Conservation (phyloP, 768 basidiomycete species). For the Pulveroboletus sp. region DNA sequence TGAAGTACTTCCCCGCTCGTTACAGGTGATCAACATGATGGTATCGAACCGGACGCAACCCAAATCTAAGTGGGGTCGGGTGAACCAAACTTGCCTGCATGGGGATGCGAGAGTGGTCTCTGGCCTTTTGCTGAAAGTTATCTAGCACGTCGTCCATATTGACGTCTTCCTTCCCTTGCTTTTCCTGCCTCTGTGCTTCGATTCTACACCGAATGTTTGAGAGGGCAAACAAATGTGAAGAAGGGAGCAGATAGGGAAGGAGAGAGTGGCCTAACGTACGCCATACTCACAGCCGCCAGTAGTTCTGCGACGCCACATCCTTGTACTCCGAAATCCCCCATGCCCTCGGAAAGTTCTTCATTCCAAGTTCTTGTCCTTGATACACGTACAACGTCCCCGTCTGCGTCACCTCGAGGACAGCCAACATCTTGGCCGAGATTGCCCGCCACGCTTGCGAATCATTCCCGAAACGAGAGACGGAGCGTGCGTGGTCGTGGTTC, state of each 20-base stretch:
- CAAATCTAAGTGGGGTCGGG: not conserved
- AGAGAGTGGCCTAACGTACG: not conserved
- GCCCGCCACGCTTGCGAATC: slow-evolving; percentile 55
- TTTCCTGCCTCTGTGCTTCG: slow-evolving; percentile 34
- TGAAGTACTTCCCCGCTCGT: not conserved
- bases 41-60: too few relatives aligned
- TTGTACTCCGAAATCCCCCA: slow-evolving; percentile 76
- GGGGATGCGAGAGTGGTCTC: slow-evolving; percentile 69
- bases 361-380: slow-evolving; percentile 71
- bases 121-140: slow-evolving; percentile 54
- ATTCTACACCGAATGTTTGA: slow-evolving; percentile 29
- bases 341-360: slow-evolving; percentile 55
- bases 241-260: too few relatives aligned
- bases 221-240: not conserved
- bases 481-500: slow-evolving; percentile 66
- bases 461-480: slow-evolving; percentile 63
- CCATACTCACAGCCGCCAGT: slow-evolving; percentile 48
- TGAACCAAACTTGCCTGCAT: slow-evolving; percentile 49
- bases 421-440: slow-evolving; percentile 60
- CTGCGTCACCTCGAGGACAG: slow-evolving; percentile 56
- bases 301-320: slow-evolving; percentile 61
- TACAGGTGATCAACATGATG: not conserved
- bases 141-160: slow-evolving; percentile 63
- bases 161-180: slow-evolving; percentile 36
- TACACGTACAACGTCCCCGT: slow-evolving; percentile 69